Conservation (phyloP, 345 rosid species). For the Salix dunnii region DNA sequence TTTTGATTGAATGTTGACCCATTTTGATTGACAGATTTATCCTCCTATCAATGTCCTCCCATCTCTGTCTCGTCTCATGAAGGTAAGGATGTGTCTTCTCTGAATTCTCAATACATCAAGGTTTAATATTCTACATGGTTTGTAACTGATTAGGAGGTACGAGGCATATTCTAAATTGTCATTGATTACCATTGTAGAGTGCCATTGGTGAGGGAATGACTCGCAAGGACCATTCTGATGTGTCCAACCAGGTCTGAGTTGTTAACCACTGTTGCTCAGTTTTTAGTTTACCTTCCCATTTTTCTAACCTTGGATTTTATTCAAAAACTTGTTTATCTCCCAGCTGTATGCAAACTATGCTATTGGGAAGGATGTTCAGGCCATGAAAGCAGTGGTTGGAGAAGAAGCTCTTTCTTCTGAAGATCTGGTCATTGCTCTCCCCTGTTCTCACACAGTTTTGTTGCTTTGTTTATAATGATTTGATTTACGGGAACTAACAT, state of each 20-base stretch:
- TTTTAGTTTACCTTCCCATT: conserved; percentile 1
- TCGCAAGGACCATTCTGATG: conserved; percentile 85
- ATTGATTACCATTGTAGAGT: conserved; percentile 46
- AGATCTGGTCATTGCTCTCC: conserved; percentile 63
- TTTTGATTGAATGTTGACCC: background rate
- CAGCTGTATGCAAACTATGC: conserved; percentile 97
- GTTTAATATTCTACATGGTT: background rate
- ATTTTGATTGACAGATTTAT: conserved; percentile 62
- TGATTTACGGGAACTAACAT: conserved; percentile 10
- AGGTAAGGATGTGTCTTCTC: conserved; percentile 42
- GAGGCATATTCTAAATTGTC: background rate
- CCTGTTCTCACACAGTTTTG: conserved; percentile 1
- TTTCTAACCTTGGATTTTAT: background rate
- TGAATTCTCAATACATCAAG: conserved; percentile 1
- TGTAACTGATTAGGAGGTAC: background rate
- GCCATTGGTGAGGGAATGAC: conserved; percentile 99
- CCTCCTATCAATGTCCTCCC: conserved; percentile 99
- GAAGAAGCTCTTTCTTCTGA: conserved; percentile 98
- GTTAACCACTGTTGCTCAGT: background rate
- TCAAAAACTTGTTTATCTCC: background rate
- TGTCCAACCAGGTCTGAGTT: conserved; percentile 76
- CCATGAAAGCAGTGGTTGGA: conserved; percentile 99
- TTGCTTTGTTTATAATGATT: background rate
- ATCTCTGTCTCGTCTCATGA: conserved; percentile 94
- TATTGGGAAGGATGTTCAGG: conserved; percentile 95